Evolutionary conservation across 2,329 filamentous ascomycete genomes (phyloP).

Genomic region (Ilyonectria mors-panacis): DNA sequence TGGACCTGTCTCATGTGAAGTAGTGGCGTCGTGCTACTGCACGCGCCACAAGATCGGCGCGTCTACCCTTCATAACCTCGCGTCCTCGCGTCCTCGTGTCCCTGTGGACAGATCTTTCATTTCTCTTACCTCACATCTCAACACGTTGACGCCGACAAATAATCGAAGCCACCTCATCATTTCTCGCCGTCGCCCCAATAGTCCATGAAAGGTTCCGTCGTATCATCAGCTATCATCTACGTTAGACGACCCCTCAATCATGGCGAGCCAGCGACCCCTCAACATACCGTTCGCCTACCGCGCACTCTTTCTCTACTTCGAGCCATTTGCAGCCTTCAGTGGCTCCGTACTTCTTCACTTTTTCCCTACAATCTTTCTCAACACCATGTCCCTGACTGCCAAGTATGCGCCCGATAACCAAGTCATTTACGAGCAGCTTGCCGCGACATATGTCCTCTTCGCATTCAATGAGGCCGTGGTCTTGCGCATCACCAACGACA

Average conservation of each 20-base stretch:
- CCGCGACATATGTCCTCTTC: conserved; percentile 36
- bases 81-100: no score
- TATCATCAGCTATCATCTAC: no score
- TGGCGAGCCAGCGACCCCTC: not conserved
- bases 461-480: conserved; percentile 38
- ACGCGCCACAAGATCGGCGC: no score
- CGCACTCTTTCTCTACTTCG: conserved; percentile 9
- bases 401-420: conserved; percentile 28
- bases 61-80: no score
- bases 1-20: no score
- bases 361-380: conserved; percentile 24
- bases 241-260: not conserved
- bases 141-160: no score
- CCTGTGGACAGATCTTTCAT: no score
- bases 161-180: no score
- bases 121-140: no score
- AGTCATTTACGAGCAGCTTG: conserved; percentile 36
- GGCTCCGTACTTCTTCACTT: conserved; percentile 27
- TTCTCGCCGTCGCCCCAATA: no score
- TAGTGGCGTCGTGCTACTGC: no score
- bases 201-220: no score
- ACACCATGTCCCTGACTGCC: conserved; percentile 29
- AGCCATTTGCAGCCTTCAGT: conserved; percentile 24
- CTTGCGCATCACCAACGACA: conserved; percentile 26
- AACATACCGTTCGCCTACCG: conserved; percentile 31